These are phyloP conservation scores for Albatrellus sp. DNA, from an alignment of 1,284 basidiomycete species.

Conservation along the genomic window DNA sequence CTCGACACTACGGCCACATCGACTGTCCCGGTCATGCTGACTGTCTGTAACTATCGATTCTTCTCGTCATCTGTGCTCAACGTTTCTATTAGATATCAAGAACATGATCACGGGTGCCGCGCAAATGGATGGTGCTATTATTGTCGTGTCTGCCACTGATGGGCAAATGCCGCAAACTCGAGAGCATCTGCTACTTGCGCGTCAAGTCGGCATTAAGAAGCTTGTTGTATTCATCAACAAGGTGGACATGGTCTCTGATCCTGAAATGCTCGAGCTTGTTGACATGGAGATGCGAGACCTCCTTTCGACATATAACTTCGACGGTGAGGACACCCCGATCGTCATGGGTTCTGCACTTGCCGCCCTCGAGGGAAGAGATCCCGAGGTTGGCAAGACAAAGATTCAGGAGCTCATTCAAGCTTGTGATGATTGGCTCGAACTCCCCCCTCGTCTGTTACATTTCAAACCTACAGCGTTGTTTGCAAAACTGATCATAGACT, in stretches of 20 bases:
- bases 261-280: constrained; percentile 98
- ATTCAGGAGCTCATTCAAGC: constrained; percentile 79
- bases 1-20: constrained; percentile 97
- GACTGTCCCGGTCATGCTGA: constrained; percentile 96
- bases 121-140: constrained; percentile 97
- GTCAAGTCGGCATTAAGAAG: constrained; percentile 97
- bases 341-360: constrained; percentile 94
- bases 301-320: constrained; percentile 86
- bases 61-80: constrained; percentile 1
- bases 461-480: not conserved
- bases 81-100: constrained; percentile 58
- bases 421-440: constrained; percentile 93
- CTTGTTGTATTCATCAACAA: constrained; percentile 99
- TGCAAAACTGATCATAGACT: not conserved
- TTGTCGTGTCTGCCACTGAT: constrained; percentile 97
- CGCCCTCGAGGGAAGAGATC: constrained; percentile 79
- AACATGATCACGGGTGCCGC: constrained; percentile 99
- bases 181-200: constrained; percentile 94
- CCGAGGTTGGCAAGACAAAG: constrained; percentile 73
- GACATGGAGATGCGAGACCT: constrained; percentile 99
- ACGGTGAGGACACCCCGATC: constrained; percentile 96
- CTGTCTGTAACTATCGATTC: constrained; percentile 39
- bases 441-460: constrained; percentile 69
- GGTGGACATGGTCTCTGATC: constrained; percentile 92
- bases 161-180: constrained; percentile 99